Percentiles rank a stretch among this genome's conserved stretches.
phyloP scores from a whole-genome alignment of 768 basidiomycete species.

The Boletus bicolor region DNA sequence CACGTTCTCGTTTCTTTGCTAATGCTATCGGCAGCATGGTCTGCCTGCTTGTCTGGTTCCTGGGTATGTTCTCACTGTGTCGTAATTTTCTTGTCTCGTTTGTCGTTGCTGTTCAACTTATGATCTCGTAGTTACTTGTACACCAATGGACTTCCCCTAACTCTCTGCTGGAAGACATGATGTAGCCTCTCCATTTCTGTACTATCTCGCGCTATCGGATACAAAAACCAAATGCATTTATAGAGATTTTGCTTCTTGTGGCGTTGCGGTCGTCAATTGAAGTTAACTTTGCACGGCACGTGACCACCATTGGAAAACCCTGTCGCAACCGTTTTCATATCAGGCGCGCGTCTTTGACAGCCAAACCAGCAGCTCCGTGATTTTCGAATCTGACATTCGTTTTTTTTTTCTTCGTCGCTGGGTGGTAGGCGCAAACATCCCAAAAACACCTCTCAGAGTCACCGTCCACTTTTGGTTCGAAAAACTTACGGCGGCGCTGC shows the following conservation, averaged over 20 bases:
- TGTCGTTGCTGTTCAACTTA: slow-evolving; percentile 26
- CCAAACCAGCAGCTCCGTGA: not conserved
- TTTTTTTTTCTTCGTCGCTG: not conserved
- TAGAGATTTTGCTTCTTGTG: slow-evolving; percentile 16
- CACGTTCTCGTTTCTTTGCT: slow-evolving; percentile 16
- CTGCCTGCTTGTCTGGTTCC: slow-evolving; percentile 12
- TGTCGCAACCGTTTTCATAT: slow-evolving; percentile 4
- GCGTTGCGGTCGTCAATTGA: not conserved
- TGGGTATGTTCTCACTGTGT: slow-evolving; percentile 21
- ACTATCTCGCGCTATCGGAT: slow-evolving; percentile 20
- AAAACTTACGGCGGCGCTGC: slow-evolving; percentile 9
- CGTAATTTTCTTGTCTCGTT: slow-evolving; percentile 17
- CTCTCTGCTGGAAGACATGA: slow-evolving; percentile 22
- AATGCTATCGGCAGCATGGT: slow-evolving; percentile 30
- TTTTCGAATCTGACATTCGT: not conserved
- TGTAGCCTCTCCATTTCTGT: slow-evolving; percentile 31
- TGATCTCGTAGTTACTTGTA: slow-evolving; percentile 33
- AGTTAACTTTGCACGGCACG: slow-evolving; percentile 14
- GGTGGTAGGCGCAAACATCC: not conserved
- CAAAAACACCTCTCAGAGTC: not conserved
- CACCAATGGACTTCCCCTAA: slow-evolving; percentile 29
- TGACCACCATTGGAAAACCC: not conserved
- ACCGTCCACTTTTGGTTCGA: not conserved
- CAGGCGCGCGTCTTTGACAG: not conserved
- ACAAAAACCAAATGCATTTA: slow-evolving; percentile 14